Base-by-base conservation (phyloP, 768 basidiomycete species). In the Hysterangium stoloniferum region DNA sequence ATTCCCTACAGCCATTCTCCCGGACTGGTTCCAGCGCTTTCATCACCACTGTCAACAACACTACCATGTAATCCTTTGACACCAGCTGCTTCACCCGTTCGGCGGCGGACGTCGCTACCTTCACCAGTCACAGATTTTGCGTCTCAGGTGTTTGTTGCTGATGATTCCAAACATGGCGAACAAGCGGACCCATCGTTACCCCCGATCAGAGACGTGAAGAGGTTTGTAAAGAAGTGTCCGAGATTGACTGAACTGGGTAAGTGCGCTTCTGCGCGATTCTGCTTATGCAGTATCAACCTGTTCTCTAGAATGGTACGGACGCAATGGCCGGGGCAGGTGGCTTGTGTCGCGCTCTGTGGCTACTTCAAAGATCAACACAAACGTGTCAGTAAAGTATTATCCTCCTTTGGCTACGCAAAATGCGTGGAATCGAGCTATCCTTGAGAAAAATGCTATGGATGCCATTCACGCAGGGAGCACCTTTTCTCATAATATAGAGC, bases 181-280 rank as follows among this genome's bases (percentile, higher is more conserved):
- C 49, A 48, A 9, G 58, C 52, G 1, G 68, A 71, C 52, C 61
- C 66, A n/a, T 64, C 64, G 13, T 61, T 71, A 53, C 69, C 68
- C 4, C 62, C 61, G 15, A 46, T 65, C 17, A 60, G 69, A 44
- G 69, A 71, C 46, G 58, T 71, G 41, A 69, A 67, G 52, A 61
- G 67, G 27, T 66, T 71, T 53, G 64, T 64, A 36, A 62, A 67
- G 43, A 65, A 65, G 45, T 69, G 63, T 49, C 60, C 66, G n/a
- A 61, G 57, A 49, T 52, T 71, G n/a, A 54, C 57, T 22, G 35
- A 58, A 29, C 46, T 70, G 40, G 64, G 67, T 67, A 53, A 17
- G 60, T 55, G 11, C 17, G 12, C 17, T 20, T 29, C 28, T 22
- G 31, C 17, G 17, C 15, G 20, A 38, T 29, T 27, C 52, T 20